Conservation (phyloP, 1,284 basidiomycete species). For the Sanghuangporus sanghuang region DNA sequence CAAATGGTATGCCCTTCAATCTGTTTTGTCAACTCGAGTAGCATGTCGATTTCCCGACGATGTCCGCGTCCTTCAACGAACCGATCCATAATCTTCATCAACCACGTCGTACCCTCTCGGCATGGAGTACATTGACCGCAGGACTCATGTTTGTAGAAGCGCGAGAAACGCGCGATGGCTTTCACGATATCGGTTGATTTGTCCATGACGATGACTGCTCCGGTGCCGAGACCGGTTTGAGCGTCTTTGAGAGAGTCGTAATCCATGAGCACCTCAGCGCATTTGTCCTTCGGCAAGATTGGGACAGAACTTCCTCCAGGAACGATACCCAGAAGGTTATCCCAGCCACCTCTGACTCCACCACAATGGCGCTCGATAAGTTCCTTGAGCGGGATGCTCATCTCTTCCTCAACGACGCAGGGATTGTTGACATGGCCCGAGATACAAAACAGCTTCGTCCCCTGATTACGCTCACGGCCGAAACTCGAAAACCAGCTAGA, state of each 20-base stretch:
- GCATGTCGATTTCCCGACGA: constrained; percentile 95
- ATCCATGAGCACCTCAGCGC: constrained; percentile 92
- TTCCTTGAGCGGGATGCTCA: constrained; percentile 94
- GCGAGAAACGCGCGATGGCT: constrained; percentile 89
- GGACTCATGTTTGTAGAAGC: constrained; percentile 98
- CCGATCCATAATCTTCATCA: constrained; percentile 98
- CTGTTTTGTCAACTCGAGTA: constrained; percentile 94
- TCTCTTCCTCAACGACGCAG: constrained; percentile 97
- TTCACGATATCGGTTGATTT: constrained; percentile 92
- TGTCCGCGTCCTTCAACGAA: constrained; percentile 88
- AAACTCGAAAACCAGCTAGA: constrained; percentile 92
- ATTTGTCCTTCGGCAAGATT: constrained; percentile 80
- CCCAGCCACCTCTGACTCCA: constrained; percentile 92
- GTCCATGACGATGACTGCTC: constrained; percentile 99
- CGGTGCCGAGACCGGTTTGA: constrained; percentile 92
- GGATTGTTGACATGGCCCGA: constrained; percentile 98
- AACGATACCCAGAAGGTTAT: constrained; percentile 91
- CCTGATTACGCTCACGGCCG: constrained; percentile 89
- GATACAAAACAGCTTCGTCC: constrained; percentile 95
- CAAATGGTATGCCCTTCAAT: constrained; percentile 96
- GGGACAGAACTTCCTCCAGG: constrained; percentile 96
- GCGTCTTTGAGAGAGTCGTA: constrained; percentile 97
- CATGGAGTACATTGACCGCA: constrained; percentile 99
- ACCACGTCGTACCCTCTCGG: constrained; percentile 95
- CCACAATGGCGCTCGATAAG: constrained; percentile 97